Evolutionary conservation across 2,329 filamentous ascomycete genomes (phyloP).

Genomic region (Phialophora chinensis): DNA sequence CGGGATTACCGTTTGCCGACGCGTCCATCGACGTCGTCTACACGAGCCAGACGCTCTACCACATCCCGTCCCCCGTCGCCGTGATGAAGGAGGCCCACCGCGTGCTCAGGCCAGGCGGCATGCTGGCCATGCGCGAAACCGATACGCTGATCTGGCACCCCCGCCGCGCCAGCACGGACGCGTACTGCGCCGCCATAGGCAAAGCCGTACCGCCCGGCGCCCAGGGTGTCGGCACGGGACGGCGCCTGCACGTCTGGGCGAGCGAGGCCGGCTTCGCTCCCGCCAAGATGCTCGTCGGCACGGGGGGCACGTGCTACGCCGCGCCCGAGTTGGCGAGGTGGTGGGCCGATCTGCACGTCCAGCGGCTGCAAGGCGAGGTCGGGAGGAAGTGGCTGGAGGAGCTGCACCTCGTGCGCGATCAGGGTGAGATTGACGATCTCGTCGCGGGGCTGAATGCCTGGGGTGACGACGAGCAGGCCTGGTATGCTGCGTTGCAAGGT

Average conservation of each 20-base stretch:
- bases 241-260: constrained; percentile 38
- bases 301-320: constrained; percentile 24
- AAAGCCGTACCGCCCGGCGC: constrained; percentile 39
- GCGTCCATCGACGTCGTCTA: constrained; percentile 63
- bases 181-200: constrained; percentile 37
- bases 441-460: constrained; percentile 16
- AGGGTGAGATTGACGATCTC: constrained; percentile 22
- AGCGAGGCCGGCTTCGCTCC: constrained; percentile 37
- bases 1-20: constrained; percentile 51
- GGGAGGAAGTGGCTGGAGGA: constrained; percentile 20
- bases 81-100: constrained; percentile 61
- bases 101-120: constrained; percentile 59
- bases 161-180: constrained; percentile 29
- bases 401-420: constrained; percentile 13
- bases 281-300: constrained; percentile 32
- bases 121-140: constrained; percentile 55
- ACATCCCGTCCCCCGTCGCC: constrained; percentile 57
- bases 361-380: constrained; percentile 24
- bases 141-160: constrained; percentile 42
- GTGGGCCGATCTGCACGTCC: constrained; percentile 29
- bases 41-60: constrained; percentile 64
- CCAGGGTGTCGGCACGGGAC: constrained; percentile 39
- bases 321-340: constrained; percentile 24
- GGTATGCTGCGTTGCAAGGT: constrained; percentile 26
- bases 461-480: constrained; percentile 25